Percentiles rank a stretch among this genome's conserved stretches.
phyloP scores from a whole-genome alignment of 345 rosid genomes.

The Eucalyptus pauciflora region DNA sequence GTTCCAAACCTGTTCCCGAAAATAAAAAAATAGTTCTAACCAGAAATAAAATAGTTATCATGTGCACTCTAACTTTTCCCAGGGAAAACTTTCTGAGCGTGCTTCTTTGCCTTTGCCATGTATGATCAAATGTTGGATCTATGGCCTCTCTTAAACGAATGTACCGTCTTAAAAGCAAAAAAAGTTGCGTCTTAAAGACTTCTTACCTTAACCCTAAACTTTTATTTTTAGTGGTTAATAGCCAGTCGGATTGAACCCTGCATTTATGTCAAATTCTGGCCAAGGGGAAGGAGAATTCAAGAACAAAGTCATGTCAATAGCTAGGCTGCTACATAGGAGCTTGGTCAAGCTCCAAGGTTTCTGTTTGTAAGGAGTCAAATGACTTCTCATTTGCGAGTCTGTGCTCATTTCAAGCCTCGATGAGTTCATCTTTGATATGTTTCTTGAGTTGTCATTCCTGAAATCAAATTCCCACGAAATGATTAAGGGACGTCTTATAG shows the following conservation, averaged over 20 bases:
- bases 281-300: conserved; percentile 31
- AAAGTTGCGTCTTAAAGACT: background rate
- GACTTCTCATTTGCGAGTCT: conserved; percentile 28
- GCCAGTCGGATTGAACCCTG: background rate
- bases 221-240: background rate
- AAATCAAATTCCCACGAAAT: background rate
- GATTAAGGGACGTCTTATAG: background rate
- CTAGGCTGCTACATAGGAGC: conserved; percentile 28
- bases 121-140: background rate
- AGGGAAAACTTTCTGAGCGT: fast-evolving
- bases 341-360: conserved; percentile 28
- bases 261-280: background rate
- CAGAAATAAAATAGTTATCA: too few species aligned
- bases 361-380: conserved; percentile 16
- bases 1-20: fast-evolving
- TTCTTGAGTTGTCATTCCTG: background rate
- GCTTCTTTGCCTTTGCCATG: background rate
- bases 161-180: background rate
- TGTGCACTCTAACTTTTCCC: fast-evolving
- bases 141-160: background rate
- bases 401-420: conserved; percentile 27
- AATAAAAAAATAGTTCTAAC: fast-evolving
- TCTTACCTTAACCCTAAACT: background rate
- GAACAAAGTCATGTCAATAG: conserved; percentile 20
- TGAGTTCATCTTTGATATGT: conserved; percentile 19